Conservation (phyloP, 306 rosid species). For the Benincasa hispida region DNA sequence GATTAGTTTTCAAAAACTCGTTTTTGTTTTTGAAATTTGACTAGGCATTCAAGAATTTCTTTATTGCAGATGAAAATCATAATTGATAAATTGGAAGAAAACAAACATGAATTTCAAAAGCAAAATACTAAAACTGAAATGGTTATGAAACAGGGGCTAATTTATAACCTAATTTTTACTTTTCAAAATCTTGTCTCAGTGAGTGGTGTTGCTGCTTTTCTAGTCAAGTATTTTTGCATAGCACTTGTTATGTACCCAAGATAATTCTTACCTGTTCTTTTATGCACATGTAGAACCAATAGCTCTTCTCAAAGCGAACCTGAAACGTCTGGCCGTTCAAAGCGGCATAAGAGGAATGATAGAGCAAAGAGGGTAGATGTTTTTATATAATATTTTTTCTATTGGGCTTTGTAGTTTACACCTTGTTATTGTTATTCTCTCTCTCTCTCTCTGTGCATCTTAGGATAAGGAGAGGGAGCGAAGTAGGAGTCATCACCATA, state of each 20-base stretch:
- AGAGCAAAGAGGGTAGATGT: slow-evolving; percentile 53
- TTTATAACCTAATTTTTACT: background rate
- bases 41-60: too few species aligned
- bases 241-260: background rate
- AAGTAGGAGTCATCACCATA: slow-evolving; percentile 51
- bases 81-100: too few species aligned
- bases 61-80: too few species aligned
- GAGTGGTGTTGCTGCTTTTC: background rate
- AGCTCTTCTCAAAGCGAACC: slow-evolving; percentile 63
- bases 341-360: slow-evolving; percentile 71
- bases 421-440: background rate
- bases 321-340: slow-evolving; percentile 52
- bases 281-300: slow-evolving; percentile 28
- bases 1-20: too few species aligned
- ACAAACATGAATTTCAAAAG: too few species aligned
- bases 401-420: background rate
- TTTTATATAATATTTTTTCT: background rate
- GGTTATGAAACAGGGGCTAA: too few species aligned
- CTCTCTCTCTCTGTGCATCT: background rate
- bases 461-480: slow-evolving; percentile 68
- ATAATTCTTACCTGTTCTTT: background rate
- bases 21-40: too few species aligned
- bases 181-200: background rate
- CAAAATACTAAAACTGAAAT: too few species aligned
- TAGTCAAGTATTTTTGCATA: background rate